These are phyloP conservation scores for Dactylellina drechsleri DNA, from an alignment of 2,329 filamentous ascomycete species.

Conservation along the genomic window DNA sequence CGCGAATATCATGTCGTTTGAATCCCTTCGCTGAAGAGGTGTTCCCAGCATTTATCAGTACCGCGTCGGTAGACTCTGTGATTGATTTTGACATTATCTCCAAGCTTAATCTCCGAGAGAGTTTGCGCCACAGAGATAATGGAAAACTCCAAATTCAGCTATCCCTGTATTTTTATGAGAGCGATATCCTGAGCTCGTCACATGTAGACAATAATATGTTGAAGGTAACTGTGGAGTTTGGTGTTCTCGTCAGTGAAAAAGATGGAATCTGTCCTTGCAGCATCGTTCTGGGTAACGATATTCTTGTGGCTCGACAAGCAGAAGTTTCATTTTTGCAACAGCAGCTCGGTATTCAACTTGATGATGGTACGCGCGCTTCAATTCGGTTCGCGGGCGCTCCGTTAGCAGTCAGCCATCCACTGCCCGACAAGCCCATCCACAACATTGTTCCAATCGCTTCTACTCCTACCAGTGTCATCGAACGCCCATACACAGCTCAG, in stretches of 20 bases:
- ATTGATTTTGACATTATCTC: conserved; percentile 67
- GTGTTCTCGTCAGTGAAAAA: conserved; percentile 49
- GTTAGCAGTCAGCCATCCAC: conserved; percentile 40
- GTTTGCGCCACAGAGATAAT: conserved; percentile 41
- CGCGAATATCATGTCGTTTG: conserved; percentile 86
- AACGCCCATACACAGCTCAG: conserved; percentile 44
- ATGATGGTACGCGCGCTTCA: conserved; percentile 47
- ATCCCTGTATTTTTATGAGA: conserved; percentile 40
- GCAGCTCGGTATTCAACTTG: conserved; percentile 47
- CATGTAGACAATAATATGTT: conserved; percentile 33
- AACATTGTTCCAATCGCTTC: conserved; percentile 25
- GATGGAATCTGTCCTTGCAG: conserved; percentile 51
- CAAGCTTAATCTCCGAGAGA: conserved; percentile 50
- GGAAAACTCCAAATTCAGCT: conserved; percentile 48
- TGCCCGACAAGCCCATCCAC: conserved; percentile 43
- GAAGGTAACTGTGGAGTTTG: conserved; percentile 50
- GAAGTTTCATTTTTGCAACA: conserved; percentile 47
- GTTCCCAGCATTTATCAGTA: conserved; percentile 70
- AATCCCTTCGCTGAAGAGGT: conserved; percentile 81
- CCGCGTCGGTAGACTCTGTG: conserved; percentile 87
- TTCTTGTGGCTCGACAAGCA: conserved; percentile 48
- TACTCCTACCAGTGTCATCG: conserved; percentile 15
- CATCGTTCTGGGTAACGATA: conserved; percentile 51
- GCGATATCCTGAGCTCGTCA: conserved; percentile 32
- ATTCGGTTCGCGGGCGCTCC: conserved; percentile 51